Percentiles rank a stretch among this genome's conserved stretches.
phyloP scores from a whole-genome alignment of 2,329 filamentous ascomycete species.

The Tolypocladium tundrense region DNA sequence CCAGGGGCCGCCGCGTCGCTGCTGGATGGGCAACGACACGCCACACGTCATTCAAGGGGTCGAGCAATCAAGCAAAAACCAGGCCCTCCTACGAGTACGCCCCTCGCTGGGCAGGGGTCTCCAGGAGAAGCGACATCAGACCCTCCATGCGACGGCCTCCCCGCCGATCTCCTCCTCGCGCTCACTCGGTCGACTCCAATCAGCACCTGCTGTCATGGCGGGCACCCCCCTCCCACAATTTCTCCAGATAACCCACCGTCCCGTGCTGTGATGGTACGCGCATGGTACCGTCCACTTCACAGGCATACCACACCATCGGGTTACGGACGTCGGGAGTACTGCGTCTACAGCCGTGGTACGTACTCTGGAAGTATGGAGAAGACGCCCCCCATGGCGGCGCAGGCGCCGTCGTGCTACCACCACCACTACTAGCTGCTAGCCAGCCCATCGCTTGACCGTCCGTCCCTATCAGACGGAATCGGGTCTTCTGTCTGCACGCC shows the following conservation, averaged over 20 bases:
- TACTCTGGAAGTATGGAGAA: constrained; percentile 3
- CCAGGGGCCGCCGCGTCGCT: not conserved
- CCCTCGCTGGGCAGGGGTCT: not conserved
- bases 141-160: constrained; percentile 1
- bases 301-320: constrained; percentile 9
- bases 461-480: constrained; percentile 3
- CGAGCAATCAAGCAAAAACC: not conserved
- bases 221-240: constrained; percentile 2
- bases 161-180: constrained; percentile 1
- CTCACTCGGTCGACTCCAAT: not conserved
- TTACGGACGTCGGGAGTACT: constrained; percentile 1
- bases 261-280: constrained; percentile 3
- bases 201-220: not conserved
- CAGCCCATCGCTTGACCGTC: not conserved
- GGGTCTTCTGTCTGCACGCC: constrained; percentile 1
- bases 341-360: not conserved
- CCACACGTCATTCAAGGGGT: not conserved
- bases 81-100: not conserved
- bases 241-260: constrained; percentile 6
- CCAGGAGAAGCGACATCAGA: not conserved
- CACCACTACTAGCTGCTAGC: not conserved
- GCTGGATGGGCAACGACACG: not conserved
- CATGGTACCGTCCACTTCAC: constrained; percentile 2
- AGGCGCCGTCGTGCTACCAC: not conserved
- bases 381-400: constrained; percentile 4